A percentile compares a stretch with the other conserved stretches of the same genome.
These are phyloP conservation scores for Saccharomycopsis javanensis DNA, from an alignment of 805 yeast species.

Conservation along the genomic window DNA sequence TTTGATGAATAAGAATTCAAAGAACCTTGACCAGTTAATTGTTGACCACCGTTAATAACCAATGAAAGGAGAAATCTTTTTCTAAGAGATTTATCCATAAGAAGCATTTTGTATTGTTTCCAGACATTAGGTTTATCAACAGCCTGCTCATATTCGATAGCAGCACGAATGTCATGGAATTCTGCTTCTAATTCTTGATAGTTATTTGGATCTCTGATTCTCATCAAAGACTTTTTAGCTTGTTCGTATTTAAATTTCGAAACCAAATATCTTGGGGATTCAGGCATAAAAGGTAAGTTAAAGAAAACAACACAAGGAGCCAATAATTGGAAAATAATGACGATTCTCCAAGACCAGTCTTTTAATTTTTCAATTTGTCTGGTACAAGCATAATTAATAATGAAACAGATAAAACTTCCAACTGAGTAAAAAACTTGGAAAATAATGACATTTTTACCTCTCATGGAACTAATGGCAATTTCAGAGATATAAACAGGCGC, in stretches of 20 bases:
- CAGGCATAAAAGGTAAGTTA: conserved; percentile 31
- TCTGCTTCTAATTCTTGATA: conserved; percentile 22
- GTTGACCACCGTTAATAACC: conserved; percentile 32
- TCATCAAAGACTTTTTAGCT: conserved; percentile 43
- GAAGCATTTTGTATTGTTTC: conserved; percentile 10
- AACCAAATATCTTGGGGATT: conserved; percentile 39
- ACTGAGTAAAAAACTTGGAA: conserved; percentile 36
- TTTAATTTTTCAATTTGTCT: conserved; percentile 25
- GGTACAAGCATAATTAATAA: conserved; percentile 34
- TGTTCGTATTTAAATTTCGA: conserved; percentile 33
- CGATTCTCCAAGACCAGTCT: conserved; percentile 37
- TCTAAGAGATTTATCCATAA: conserved; percentile 6
- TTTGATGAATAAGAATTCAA: conserved; percentile 17
- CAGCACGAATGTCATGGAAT: conserved; percentile 14
- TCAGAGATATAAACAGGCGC: conserved; percentile 36
- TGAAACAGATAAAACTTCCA: conserved; percentile 37
- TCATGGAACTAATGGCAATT: conserved; percentile 31
- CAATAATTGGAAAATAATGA: conserved; percentile 29
- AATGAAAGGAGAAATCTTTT: conserved; percentile 7
- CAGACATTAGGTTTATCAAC: conserved; percentile 5
- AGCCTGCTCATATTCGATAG: conserved; percentile 13
- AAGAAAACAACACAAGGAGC: conserved; percentile 26
- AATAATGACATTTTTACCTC: conserved; percentile 37
- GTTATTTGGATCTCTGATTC: conserved; percentile 36
- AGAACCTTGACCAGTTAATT: conserved; percentile 24